Base-by-base conservation (phyloP, 768 basidiomycete genomes). In the Tephrocybe sp. region DNA sequence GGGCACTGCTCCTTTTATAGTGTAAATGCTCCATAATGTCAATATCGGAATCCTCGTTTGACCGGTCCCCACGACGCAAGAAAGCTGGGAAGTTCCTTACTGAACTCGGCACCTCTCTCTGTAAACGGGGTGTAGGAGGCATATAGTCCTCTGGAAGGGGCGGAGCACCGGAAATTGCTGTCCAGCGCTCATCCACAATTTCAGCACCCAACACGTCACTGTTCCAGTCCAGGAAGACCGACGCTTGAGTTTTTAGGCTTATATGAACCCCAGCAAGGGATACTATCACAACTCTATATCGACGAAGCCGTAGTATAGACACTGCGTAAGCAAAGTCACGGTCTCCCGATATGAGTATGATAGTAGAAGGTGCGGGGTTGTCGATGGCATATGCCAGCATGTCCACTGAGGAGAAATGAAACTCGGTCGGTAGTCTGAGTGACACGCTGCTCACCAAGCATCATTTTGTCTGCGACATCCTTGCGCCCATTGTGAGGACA, bases 351-450 rank as follows among this genome's bases (percentile, higher is more conserved):
- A 89, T 82, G 30, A 89, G 68, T 36, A 87, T 64, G 55, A 86
- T 66, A 13, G 83, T 84, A 22, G 76, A 59, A 49, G 78, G 76
- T 2, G 74, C 49, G 3, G 75, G 67, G 54, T 78, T 76, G 65
- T 87, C 86, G 58, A 84, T 76, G n/a, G 81, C 84, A 60, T 80
- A 78, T 6, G 78, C 71, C 49, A 88, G 66, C 74, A 88, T 81
- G 58, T 88, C 87, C 39, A 83, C 86, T 86, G 60, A 18, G 60
- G 28, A 25, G 13, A 24, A 19, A 34, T 31, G 47, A 19, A 44
- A 8, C 8, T 39, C 30, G 16, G n/a, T 30, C 49, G 26, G 28
- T 30, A 12, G 28, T 30, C 12, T 6, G 28, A 12, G 28, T 12
- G 28, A 6, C 7, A 12, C 15, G 34, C 7, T 49, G 72, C 76